Evolutionary conservation across 495 filamentous ascomycete species (phyloP).

Genomic region (Talaromyces thailandensis): DNA sequence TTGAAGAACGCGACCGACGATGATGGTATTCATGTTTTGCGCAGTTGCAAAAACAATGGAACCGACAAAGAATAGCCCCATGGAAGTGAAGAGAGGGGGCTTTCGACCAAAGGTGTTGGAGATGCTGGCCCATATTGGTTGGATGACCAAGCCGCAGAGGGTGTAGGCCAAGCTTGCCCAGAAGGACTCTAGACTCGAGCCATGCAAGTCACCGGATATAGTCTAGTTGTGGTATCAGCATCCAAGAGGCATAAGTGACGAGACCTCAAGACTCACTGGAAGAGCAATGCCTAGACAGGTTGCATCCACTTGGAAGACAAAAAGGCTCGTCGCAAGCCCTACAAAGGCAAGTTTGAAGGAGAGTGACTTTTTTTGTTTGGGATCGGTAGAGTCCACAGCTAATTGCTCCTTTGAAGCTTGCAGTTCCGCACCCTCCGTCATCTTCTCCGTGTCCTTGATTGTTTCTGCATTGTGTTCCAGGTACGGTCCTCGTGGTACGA

Average conservation of each 20-base stretch:
- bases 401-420: neutral
- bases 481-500: neutral
- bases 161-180: slow-evolving; percentile 35
- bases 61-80: slow-evolving; percentile 47
- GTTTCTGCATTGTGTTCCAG: neutral
- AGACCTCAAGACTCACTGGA: neutral
- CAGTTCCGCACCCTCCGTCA: neutral
- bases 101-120: slow-evolving; percentile 32
- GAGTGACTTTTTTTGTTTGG: neutral
- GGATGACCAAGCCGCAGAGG: slow-evolving; percentile 25
- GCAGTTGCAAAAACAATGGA: slow-evolving; percentile 53
- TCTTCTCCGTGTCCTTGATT: neutral
- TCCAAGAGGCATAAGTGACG: neutral
- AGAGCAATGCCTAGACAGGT: neutral
- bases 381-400: neutral
- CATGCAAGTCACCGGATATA: neutral
- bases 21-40: slow-evolving; percentile 48
- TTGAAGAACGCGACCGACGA: slow-evolving; percentile 58
- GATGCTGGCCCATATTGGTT: slow-evolving; percentile 30
- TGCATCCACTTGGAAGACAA: neutral
- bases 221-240: neutral
- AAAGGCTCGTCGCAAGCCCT: neutral
- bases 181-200: slow-evolving; percentile 11
- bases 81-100: slow-evolving; percentile 37
- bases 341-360: neutral